phyloP scores from a whole-genome alignment of 1,284 basidiomycete species.

The Ceratobasidium sp. region DNA sequence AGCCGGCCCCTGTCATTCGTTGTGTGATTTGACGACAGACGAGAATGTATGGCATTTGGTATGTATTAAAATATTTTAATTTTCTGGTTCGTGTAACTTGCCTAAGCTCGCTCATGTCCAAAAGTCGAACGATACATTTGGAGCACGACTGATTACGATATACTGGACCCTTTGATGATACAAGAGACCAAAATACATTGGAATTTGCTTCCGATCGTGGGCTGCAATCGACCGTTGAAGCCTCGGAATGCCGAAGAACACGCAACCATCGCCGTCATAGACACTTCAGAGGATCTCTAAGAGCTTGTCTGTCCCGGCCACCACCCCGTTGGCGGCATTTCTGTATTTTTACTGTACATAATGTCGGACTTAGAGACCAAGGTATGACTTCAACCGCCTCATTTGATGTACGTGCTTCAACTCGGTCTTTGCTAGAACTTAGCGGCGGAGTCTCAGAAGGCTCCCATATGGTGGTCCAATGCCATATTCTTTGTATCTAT shows the following conservation, averaged over 20 bases:
- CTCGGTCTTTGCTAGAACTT: not conserved
- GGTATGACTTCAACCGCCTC: not conserved
- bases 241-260: conserved; percentile 32
- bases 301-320: not conserved
- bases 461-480: conserved; percentile 72
- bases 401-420: not conserved
- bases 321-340: not conserved
- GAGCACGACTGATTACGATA: no score
- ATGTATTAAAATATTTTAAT: no score
- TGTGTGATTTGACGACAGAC: no score
- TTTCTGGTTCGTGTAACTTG: no score
- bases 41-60: no score
- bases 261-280: not conserved
- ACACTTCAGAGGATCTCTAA: not conserved
- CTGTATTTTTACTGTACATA: not conserved
- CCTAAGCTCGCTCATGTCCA: no score
- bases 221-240: conserved; percentile 25
- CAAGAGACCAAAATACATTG: not conserved
- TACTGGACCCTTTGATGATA: conserved; percentile 3
- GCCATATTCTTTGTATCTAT: conserved; percentile 70
- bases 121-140: no score
- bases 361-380: not conserved
- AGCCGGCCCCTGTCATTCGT: no score
- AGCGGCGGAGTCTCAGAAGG: not conserved
- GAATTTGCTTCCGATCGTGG: conserved; percentile 34